A percentile compares a stretch with the other conserved stretches of the same genome.
phyloP scores from a whole-genome alignment of 257 asterid genomes.

The Schizonepeta tenuifolia region DNA sequence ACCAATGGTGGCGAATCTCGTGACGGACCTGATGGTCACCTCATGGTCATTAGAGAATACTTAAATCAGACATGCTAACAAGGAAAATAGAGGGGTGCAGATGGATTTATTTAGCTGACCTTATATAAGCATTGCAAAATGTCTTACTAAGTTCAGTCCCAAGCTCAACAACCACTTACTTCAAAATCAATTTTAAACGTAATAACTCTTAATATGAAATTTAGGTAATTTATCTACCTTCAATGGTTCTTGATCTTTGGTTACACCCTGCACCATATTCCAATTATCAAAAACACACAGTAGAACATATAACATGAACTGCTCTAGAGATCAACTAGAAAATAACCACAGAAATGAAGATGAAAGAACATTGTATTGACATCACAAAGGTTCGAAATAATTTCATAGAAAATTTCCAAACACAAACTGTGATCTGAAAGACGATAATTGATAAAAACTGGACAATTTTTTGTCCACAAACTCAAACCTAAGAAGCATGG shows the following conservation, averaged over 20 bases:
- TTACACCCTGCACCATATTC: conserved; percentile 55
- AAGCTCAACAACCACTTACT: not conserved
- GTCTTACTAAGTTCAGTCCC: not conserved
- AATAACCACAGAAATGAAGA: conserved; percentile 16
- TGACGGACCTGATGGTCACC: not conserved
- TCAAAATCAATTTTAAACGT: conserved; percentile 6
- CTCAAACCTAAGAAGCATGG: not conserved
- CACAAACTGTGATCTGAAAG: not conserved
- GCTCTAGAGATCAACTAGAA: conserved; percentile 8
- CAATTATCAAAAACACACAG: conserved; percentile 27
- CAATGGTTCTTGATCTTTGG: conserved; percentile 46
- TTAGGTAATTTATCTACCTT: conserved; percentile 47
- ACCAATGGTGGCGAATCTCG: not conserved
- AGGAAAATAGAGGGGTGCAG: not conserved
- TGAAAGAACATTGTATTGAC: not conserved
- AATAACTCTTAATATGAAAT: conserved; percentile 2
- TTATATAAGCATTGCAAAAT: not conserved
- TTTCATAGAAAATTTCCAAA: conserved; percentile 6
- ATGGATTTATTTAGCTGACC: not conserved
- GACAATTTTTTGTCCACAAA: not conserved
- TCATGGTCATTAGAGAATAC: not conserved
- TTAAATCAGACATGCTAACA: not conserved
- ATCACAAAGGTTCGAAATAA: conserved; percentile 14
- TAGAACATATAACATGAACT: not conserved
- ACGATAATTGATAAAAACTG: not conserved